Evolutionary conservation across 1,284 basidiomycete species (phyloP), one percentile per base, ranked within the genome.

Genomic region (Vanrija pseudolonga): DNA sequence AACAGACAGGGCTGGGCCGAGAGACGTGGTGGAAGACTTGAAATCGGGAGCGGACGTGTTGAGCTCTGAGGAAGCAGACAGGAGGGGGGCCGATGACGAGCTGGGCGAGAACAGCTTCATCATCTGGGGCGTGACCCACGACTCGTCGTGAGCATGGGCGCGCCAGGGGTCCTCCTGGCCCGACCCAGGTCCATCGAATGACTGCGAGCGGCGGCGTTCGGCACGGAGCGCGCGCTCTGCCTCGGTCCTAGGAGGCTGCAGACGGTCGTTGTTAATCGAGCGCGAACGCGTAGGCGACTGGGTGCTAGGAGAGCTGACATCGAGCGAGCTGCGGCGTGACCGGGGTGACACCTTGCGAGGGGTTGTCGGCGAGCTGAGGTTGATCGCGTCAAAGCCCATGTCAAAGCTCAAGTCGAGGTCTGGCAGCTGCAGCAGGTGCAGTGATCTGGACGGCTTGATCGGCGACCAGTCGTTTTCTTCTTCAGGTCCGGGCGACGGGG

Each of bases 361-460:
- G 6, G 69, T 69, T 1, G 64, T 49, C 3, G 73, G 73, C 7
- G 72, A 68, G 18, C 59, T 57, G 19, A 49, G 41, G 11, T 59
- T 60, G 20, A 69, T 62, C 2, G 59, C 52, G 45, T 74, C 70
- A 37, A 76, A 72, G 22, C 58, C 59, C 47, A 67, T 63, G 48
- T 69, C 67, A 22, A 77, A 68, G 17, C 66, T 65, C 17, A 76
- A 62, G 53, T 77, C 73, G 15, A 77, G 62, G n/a, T 74, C 69
- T 0, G 75, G 75, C 15, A 76, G 59, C 32, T 69, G 62, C 9
- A 75, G 60, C 2, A 75, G 59, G 55, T 71, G 67, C 6, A 73
- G 56, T 4, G 70, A 68, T 47, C 55, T 59, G 6, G 66, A 67
- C 5, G 64, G 67, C 45, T 64, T 55, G 48, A 61, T 42, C 5